Evolutionary conservation across 2,329 filamentous ascomycete species (phyloP).

Genomic region (Volutella citrinella): DNA sequence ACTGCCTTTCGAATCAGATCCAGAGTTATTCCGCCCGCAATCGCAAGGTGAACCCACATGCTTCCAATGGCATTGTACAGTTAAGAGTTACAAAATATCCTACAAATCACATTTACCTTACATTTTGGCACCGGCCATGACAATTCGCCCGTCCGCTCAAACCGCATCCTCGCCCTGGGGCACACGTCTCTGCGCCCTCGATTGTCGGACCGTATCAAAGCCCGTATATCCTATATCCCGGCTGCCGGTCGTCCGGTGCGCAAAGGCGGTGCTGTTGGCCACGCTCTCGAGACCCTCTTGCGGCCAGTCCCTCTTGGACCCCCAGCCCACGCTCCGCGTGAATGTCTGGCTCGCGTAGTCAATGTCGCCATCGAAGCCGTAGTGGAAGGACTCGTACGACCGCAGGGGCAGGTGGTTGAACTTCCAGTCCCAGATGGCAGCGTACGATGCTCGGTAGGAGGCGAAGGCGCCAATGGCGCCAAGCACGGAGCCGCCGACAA

Average conservation of each 20-base stretch:
- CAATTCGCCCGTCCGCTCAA: too few species aligned
- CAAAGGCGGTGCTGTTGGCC: constrained; percentile 9
- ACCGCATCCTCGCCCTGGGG: constrained; percentile 19
- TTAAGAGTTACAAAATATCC: too few species aligned
- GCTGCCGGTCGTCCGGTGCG: constrained; percentile 13
- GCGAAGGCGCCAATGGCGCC: constrained; percentile 61
- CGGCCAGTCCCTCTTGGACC: constrained; percentile 16
- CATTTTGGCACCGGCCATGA: too few species aligned
- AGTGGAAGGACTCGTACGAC: constrained; percentile 31
- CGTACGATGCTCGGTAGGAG: constrained; percentile 64
- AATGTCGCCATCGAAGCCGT: constrained; percentile 14
- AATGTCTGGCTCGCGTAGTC: constrained; percentile 20
- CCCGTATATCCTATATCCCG: constrained; percentile 15
- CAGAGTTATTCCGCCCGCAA: too few species aligned
- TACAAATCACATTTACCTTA: too few species aligned
- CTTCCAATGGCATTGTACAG: too few species aligned
- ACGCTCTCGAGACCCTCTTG: constrained; percentile 9
- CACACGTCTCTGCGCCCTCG: constrained; percentile 9
- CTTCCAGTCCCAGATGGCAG: constrained; percentile 66
- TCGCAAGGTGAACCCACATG: too few species aligned
- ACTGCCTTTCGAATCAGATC: too few species aligned
- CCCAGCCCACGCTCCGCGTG: constrained; percentile 25
- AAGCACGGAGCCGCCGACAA: constrained; percentile 61
- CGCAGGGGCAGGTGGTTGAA: constrained; percentile 65
- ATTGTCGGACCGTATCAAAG: constrained; percentile 12